Base-by-base conservation (phyloP, 805 yeast genomes). In the Candida piceae region DNA sequence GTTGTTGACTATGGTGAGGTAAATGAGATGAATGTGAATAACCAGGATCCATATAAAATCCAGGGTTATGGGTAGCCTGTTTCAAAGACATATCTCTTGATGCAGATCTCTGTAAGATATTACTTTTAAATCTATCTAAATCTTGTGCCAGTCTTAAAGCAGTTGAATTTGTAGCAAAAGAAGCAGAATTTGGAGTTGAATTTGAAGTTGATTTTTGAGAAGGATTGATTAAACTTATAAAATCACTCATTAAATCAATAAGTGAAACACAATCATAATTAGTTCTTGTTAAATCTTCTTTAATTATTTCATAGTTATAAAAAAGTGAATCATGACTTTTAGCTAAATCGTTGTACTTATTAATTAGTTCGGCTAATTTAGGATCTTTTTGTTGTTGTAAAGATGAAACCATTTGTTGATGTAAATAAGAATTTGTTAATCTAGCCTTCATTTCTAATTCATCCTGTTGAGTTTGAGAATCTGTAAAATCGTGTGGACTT, bases 201-300 rank as follows among this genome's bases (percentile, higher is more conserved):
- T 7, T 24, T 24, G 9, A 6, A 24, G 18, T 47, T 48, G 8
- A 40, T 16, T 32, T 20, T 20, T 6, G 22, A 20, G 6, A 6
- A 20, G 22, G 41, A n/a, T 31, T 26, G 7, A 48, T 18, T 19
- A 42, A 11, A 10, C 35, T 37, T 2, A 50, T 35, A 2, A 42
- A 36, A 16, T 58, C 63, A 31, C 53, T 59, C 16, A 60, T 24
- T 12, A 58, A 42, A 38, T 77, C 84, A 9, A 78, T 46, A 7
- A 78, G 40, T 26, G 66, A 66, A 3, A 77, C 69, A 57, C 75
- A 62, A 46, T 79, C 86, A 36, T 66, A 49, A 47, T 75, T 76
- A 13, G 72, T 65, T 36, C 65, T 63, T 25, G 69, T 67, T 39
- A 74, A 49, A 33, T 75, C 78, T 5, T 69, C 73, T 22, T 60